phyloP scores from a whole-genome alignment of 495 filamentous ascomycete species.

The Aspergillus sparsus region DNA sequence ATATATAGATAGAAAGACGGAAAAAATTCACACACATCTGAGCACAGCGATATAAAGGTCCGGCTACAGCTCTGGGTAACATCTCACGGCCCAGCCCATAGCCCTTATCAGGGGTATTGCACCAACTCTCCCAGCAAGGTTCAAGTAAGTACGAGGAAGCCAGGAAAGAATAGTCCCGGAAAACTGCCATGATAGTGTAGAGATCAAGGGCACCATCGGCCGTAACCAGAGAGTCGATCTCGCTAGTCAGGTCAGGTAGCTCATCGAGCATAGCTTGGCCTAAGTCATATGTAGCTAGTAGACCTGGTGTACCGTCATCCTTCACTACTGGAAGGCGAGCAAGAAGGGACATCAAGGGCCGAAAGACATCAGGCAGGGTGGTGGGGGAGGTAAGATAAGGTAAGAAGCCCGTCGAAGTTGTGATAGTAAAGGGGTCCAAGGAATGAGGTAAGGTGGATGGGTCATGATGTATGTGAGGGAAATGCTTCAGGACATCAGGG shows the following conservation, averaged over 20 bases:
- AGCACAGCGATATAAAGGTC: conserved; percentile 76
- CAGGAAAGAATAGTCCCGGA: conserved; percentile 87
- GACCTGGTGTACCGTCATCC: conserved; percentile 65
- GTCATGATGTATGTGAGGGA: conserved; percentile 59
- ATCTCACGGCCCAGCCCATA: conserved; percentile 76
- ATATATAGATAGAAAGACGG: not conserved
- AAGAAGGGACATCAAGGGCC: conserved; percentile 66
- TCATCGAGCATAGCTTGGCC: conserved; percentile 66
- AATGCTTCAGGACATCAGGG: conserved; percentile 48
- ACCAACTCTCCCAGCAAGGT: conserved; percentile 78
- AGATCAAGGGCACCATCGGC: conserved; percentile 58
- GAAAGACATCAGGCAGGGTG: conserved; percentile 64
- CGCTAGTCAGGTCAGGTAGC: conserved; percentile 71
- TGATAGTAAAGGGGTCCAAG: conserved; percentile 78
- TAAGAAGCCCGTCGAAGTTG: conserved; percentile 74
- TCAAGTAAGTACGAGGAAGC: conserved; percentile 89
- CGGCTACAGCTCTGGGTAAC: conserved; percentile 67
- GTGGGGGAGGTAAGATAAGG: conserved; percentile 44
- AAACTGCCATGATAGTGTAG: conserved; percentile 76
- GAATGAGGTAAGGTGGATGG: conserved; percentile 58
- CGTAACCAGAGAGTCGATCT: conserved; percentile 64
- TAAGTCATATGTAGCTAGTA: conserved; percentile 70
- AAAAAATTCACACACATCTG: conserved; percentile 62
- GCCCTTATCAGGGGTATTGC: conserved; percentile 57
- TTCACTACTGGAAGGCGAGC: conserved; percentile 74